Base-by-base conservation (phyloP, 768 basidiomycete genomes). In the Suillus variegatus region DNA sequence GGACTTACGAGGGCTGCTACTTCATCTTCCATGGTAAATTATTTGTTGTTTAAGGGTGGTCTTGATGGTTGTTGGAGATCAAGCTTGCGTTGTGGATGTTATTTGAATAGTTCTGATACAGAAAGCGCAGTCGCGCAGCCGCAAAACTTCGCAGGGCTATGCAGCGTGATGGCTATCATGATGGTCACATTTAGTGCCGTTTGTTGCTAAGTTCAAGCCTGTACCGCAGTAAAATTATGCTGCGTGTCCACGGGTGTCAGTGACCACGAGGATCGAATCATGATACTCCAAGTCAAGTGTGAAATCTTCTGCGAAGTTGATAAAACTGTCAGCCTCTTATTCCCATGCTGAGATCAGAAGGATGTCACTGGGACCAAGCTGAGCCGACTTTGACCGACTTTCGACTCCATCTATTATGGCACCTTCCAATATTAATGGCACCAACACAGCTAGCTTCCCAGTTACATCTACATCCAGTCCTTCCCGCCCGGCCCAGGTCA, bases 11-110 rank as follows among this genome's bases (percentile, higher is more conserved):
- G 79, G 72, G 82, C 86, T 65, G 87, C 85, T 60, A 88, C 84
- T 75, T 89, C 87, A 72, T 88, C 88, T 76, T 89, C 87, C 86
- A 88, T 88, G 57, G 76, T 65, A 16, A 64, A 66, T 64, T 67
- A 64, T 69, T 69, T 55, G 72, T 55, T n/a, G 35, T 55, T 35
- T 12, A n/a, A 55, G 35, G 35, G 20, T 36, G 12, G 12, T n/a
- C 5, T n/a, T 36, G 54, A 55, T 55, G 54, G 54, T 35, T 18
- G 54, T 55, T 55, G 10, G 6, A 55, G 54, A 35, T 55, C 32
- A 54, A 54, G 32, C 35, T 16, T n/a, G 8, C 12, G 35, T 55
- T 55, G 32, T 3, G 32, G 35, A 36, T 35, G 20, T 36, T 55
- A 55, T 55, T 55, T 55, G 35, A 36, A 36, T 10, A 54, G 18